Conservation (phyloP, 2,329 filamentous ascomycete species). For the Emmonsiellopsis sp. region DNA sequence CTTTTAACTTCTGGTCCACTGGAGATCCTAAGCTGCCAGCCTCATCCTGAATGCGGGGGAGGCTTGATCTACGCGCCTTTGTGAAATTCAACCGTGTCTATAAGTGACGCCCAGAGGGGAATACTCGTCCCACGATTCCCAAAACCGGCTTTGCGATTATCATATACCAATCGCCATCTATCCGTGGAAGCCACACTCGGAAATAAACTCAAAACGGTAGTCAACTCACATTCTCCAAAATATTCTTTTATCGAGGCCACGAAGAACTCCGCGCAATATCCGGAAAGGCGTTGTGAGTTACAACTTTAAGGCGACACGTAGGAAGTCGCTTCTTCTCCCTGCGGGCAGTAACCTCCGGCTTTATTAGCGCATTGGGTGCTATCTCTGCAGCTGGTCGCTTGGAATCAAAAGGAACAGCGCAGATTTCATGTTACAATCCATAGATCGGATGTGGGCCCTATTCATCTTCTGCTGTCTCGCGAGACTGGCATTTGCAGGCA, state of each 20-base stretch:
- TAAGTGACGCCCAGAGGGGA: no score
- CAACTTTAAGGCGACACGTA: no score
- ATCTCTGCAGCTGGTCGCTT: neutral
- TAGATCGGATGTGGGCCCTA: neutral
- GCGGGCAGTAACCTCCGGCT: neutral
- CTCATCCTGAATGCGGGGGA: no score
- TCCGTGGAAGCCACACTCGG: neutral
- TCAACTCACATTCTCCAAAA: neutral
- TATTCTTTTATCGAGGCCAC: neutral
- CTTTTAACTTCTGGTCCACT: neutral
- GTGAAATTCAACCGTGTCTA: no score
- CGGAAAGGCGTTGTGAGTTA: neutral
- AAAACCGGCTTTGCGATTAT: neutral
- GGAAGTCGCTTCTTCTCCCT: no score
- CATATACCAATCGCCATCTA: neutral
- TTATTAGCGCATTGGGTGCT: neutral
- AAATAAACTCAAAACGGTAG: no score
- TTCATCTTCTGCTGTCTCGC: neutral
- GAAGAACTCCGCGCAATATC: neutral
- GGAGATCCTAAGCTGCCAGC: no score
- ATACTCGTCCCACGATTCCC: neutral
- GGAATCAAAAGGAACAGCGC: neutral
- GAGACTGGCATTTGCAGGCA: constrained; percentile 14
- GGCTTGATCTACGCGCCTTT: no score
- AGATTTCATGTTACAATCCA: neutral